Percentiles rank a stretch among this genome's conserved stretches.
phyloP scores from a whole-genome alignment of 805 yeast genomes.

The Yamadazyma phyllophila region DNA sequence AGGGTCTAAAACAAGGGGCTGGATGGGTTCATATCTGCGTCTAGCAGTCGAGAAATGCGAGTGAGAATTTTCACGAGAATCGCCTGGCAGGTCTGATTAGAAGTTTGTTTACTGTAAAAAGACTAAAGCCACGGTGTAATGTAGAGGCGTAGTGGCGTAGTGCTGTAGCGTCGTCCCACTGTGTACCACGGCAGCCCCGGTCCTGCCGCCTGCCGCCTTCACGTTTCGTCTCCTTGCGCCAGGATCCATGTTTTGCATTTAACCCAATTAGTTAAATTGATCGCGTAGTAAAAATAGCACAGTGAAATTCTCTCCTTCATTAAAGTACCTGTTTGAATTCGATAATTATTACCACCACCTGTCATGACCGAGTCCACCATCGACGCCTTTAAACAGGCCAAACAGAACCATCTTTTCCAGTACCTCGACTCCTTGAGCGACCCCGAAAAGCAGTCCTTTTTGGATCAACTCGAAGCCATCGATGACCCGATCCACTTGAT shows the following conservation, averaged over 20 bases:
- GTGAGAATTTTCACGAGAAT: no score
- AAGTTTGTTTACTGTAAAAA: no score
- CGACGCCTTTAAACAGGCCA: slow-evolving; percentile 41
- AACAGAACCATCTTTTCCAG: slow-evolving; percentile 53
- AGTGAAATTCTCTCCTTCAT: background rate
- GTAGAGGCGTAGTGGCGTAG: no score
- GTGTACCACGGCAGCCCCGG: no score
- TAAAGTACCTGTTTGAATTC: background rate
- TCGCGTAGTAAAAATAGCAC: slow-evolving; percentile 9
- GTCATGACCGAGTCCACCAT: slow-evolving; percentile 18
- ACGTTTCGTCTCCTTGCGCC: no score
- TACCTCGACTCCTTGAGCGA: slow-evolving; percentile 41
- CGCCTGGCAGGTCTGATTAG: no score
- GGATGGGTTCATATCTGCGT: background rate
- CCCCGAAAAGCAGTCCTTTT: slow-evolving; percentile 33
- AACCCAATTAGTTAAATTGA: slow-evolving; percentile 8
- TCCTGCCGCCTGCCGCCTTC: no score
- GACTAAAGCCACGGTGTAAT: no score
- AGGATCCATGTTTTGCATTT: background rate
- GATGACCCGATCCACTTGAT: slow-evolving; percentile 42
- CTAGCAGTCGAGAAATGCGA: no score
- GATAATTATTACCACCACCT: background rate
- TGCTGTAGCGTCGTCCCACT: no score
- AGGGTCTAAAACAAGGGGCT: background rate
- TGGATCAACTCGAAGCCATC: slow-evolving; percentile 41